Evolutionary conservation across 371 early-diverging fungal species (phyloP).

Genomic region (Basidiobolus meristosporus): DNA sequence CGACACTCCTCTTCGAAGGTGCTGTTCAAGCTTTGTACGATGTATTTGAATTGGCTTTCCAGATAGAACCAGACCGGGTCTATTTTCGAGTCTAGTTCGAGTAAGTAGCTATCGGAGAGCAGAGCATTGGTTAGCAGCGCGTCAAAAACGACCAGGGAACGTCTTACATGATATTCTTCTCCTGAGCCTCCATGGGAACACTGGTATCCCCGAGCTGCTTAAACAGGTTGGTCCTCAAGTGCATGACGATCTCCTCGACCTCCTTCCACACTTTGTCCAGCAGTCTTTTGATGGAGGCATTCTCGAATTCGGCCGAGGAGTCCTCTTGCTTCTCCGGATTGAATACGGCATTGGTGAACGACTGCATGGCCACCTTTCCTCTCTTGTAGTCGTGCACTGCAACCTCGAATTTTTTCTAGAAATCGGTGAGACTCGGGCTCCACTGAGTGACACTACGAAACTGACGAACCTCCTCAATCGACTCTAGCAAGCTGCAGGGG

Average conservation of each 20-base stretch:
- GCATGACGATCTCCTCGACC: conserved; percentile 62
- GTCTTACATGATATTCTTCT: conserved; percentile 60
- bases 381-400: conserved; percentile 92
- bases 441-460: background rate
- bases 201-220: conserved; percentile 57
- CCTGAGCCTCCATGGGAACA: conserved; percentile 74
- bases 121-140: background rate
- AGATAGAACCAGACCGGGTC: conserved; percentile 87
- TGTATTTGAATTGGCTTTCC: no score
- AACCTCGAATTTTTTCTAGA: conserved; percentile 64
- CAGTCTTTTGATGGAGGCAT: conserved; percentile 33
- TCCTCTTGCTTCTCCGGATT: background rate
- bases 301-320: conserved; percentile 4
- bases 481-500: conserved; percentile 67
- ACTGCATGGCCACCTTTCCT: conserved; percentile 43
- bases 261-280: conserved; percentile 90
- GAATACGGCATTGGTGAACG: background rate
- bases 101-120: conserved; percentile 32
- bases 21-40: no score
- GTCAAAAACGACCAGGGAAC: background rate
- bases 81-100: conserved; percentile 59
- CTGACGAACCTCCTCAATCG: conserved; percentile 39
- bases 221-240: conserved; percentile 47
- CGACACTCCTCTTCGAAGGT: no score
- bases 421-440: background rate